Conservation (phyloP, 805 yeast species). For the Ogataea glucozyma region DNA sequence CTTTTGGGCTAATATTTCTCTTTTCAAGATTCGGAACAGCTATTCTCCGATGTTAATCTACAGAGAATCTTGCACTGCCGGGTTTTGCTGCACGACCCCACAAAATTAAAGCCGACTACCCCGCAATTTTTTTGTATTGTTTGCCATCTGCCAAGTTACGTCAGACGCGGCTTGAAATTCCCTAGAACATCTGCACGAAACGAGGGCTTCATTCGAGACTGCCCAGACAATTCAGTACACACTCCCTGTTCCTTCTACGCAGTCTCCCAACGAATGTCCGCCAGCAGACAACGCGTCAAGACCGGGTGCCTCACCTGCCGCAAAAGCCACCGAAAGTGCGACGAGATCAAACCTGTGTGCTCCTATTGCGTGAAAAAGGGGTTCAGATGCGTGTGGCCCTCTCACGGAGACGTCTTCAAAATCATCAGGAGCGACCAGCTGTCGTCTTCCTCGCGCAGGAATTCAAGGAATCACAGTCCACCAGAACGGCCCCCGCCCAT, state of each 20-base stretch:
- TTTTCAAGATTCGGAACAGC: no score
- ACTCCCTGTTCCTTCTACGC: no score
- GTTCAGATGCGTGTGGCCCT: conserved; percentile 35
- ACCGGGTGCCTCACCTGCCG: conserved; percentile 53
- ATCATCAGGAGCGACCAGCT: neutral
- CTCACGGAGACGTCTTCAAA: conserved; percentile 16
- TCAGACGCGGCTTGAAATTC: neutral
- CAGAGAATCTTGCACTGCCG: no score
- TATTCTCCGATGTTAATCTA: no score
- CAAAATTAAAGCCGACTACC: neutral
- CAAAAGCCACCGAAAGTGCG: conserved; percentile 53
- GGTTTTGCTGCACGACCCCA: neutral
- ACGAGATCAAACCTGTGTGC: conserved; percentile 50
- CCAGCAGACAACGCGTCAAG: conserved; percentile 19
- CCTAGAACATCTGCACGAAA: neutral
- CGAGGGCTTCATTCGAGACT: no score
- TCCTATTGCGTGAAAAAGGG: conserved; percentile 37
- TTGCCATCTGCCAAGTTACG: neutral
- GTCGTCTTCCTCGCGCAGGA: no score
- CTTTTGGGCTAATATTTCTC: no score
- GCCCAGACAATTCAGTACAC: no score
- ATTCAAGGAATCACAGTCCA: neutral
- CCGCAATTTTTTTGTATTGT: no score
- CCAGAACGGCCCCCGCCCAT: neutral
- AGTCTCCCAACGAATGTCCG: neutral